phyloP scores from a whole-genome alignment of 2,329 filamentous ascomycete genomes.

The Sarocladiaceae sp. region DNA sequence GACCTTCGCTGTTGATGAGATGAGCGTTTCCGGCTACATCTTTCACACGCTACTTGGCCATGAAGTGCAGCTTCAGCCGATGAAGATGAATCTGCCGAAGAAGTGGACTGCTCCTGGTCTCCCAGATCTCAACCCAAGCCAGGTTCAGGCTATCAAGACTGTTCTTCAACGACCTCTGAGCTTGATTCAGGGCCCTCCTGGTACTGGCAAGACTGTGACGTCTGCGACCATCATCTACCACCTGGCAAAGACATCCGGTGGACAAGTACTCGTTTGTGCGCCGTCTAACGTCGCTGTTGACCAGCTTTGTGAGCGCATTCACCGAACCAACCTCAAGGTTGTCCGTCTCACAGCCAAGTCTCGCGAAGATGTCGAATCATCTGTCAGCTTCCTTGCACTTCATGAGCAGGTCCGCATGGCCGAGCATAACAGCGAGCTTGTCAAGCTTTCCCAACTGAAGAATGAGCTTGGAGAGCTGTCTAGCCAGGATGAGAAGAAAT shows the following conservation, averaged over 20 bases:
- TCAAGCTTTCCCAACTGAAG: slow-evolving; percentile 91
- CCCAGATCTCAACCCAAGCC: slow-evolving; percentile 90
- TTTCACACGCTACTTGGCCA: slow-evolving; percentile 96
- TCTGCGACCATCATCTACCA: slow-evolving; percentile 99
- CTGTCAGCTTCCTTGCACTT: slow-evolving; percentile 89
- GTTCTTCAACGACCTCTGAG: slow-evolving; percentile 91
- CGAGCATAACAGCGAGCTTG: slow-evolving; percentile 89
- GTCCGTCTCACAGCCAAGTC: slow-evolving; percentile 98
- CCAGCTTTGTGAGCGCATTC: slow-evolving; percentile 95
- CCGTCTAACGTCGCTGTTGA: slow-evolving; percentile 98
- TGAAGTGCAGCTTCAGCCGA: slow-evolving; percentile 87
- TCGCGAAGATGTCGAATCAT: slow-evolving; percentile 97
- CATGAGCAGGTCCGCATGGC: slow-evolving; percentile 98
- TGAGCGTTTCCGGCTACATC: slow-evolving; percentile 97
- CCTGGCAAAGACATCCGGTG: slow-evolving; percentile 88
- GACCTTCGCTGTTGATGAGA: slow-evolving; percentile 95
- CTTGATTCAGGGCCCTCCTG: slow-evolving; percentile 93
- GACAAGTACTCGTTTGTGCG: slow-evolving; percentile 92
- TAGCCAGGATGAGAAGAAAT: slow-evolving; percentile 96
- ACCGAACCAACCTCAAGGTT: slow-evolving; percentile 90
- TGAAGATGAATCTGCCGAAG: slow-evolving; percentile 93
- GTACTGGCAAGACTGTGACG: slow-evolving; percentile 97
- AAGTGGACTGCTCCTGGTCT: slow-evolving; percentile 95
- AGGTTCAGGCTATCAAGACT: slow-evolving; percentile 93
- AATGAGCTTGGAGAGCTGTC: slow-evolving; percentile 85